Percentiles rank a stretch among this genome's conserved stretches.
Conservation (phyloP, 495 filamentous ascomycete genomes). For the Trypethelium eluteriae region DNA sequence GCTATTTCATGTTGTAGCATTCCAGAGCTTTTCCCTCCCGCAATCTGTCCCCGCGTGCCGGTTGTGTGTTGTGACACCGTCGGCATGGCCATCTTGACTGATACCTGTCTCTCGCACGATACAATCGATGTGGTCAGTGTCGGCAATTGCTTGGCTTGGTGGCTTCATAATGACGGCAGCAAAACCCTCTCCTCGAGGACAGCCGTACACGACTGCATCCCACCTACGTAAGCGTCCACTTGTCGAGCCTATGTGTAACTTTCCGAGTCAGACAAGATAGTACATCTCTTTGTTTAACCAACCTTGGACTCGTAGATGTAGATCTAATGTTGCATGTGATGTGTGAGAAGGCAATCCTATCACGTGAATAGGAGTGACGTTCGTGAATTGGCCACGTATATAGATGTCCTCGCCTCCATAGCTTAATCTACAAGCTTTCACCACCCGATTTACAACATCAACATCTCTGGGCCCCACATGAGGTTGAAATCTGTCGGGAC, state of each 20-base stretch:
- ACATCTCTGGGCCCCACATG: constrained; percentile 1
- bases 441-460: no score
- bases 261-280: not conserved
- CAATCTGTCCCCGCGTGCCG: not conserved
- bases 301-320: constrained; percentile 5
- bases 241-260: not conserved
- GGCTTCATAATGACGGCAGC: constrained; percentile 35
- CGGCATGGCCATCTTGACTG: constrained; percentile 17
- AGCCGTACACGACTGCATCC: constrained; percentile 28
- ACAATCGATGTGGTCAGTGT: constrained; percentile 36
- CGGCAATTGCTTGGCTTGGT: constrained; percentile 32
- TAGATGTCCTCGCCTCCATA: no score
- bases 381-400: no score
- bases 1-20: not conserved
- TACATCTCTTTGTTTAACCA: not conserved
- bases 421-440: no score
- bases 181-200: constrained; percentile 37
- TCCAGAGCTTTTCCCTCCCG: not conserved
- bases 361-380: no score
- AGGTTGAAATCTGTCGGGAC: not conserved
- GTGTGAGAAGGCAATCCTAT: no score
- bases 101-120: constrained; percentile 18
- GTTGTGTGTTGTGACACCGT: constrained; percentile 17
- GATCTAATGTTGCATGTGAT: no score
- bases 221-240: constrained; percentile 11